Percentiles rank a stretch among this genome's conserved stretches.
These are phyloP conservation scores for Hypoxylon sp. DNA, from an alignment of 2,329 filamentous ascomycete genomes.

Conservation along the genomic window DNA sequence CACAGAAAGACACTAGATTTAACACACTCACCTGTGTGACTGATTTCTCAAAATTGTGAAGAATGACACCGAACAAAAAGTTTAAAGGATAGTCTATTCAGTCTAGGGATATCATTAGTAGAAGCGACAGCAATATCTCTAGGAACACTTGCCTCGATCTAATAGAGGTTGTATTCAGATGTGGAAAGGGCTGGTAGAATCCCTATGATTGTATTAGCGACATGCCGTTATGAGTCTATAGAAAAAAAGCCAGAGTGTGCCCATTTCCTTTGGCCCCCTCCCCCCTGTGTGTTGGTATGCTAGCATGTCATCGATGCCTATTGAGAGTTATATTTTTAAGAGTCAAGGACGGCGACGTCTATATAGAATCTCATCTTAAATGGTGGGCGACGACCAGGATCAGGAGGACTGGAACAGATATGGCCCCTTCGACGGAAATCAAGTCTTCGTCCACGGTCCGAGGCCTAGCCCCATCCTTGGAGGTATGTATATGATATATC, in stretches of 20 bases:
- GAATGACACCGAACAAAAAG: background rate
- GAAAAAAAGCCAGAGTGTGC: background rate
- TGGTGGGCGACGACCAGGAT: background rate
- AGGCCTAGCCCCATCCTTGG: background rate
- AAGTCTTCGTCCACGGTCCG: background rate
- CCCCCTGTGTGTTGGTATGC: background rate
- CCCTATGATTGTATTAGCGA: conserved; percentile 14
- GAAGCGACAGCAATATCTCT: background rate
- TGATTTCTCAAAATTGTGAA: background rate
- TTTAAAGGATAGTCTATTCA: conserved; percentile 5
- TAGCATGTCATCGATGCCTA: background rate
- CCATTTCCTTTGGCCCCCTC: background rate
- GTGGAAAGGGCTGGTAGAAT: background rate
- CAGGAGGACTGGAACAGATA: background rate
- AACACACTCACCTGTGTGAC: background rate
- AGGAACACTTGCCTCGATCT: background rate
- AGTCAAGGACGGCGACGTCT: background rate
- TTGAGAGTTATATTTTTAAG: background rate
- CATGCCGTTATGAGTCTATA: background rate
- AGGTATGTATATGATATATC: background rate
- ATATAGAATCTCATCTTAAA: background rate
- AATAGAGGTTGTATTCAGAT: background rate
- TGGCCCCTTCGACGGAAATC: background rate
- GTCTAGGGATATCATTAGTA: conserved; percentile 8
- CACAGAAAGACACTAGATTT: background rate